Percentiles rank a stretch among this genome's conserved stretches.
Evolutionary conservation across 108 stramenopile genomes (phyloP).

Genomic region (Stephanodiscus triporus): DNA sequence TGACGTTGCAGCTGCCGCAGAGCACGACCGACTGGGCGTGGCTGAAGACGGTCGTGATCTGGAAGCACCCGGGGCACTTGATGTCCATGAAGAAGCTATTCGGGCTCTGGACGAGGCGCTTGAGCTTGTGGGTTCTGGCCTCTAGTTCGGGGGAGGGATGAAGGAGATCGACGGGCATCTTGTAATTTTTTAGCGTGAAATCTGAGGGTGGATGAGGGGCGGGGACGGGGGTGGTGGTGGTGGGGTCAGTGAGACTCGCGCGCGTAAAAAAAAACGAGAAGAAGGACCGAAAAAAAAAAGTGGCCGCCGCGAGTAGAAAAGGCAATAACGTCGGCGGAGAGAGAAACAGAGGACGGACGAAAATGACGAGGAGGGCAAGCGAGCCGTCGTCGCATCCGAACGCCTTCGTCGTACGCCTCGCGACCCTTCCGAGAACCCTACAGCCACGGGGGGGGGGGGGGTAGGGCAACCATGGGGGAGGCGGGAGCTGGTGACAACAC

Average conservation of each 20-base stretch:
- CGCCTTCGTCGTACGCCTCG: too few relatives aligned
- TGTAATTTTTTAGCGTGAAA: slow-evolving; percentile 45
- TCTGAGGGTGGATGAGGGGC: slow-evolving; percentile 95
- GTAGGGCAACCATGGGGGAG: too few relatives aligned
- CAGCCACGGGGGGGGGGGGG: too few relatives aligned
- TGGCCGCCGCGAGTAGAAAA: too few relatives aligned
- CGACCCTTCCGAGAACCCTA: too few relatives aligned
- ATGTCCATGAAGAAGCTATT: slow-evolving; percentile 99
- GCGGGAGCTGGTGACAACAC: too few relatives aligned
- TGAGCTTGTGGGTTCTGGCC: slow-evolving; percentile 98
- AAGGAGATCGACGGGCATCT: slow-evolving; percentile 97
- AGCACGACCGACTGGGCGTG: slow-evolving; percentile 97
- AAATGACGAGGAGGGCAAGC: too few relatives aligned
- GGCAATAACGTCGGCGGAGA: too few relatives aligned
- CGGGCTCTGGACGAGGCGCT: slow-evolving; percentile 99
- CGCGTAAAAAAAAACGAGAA: not conserved
- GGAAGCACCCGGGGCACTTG: slow-evolving; percentile 99
- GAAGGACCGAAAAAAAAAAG: too few relatives aligned
- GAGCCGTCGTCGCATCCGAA: too few relatives aligned
- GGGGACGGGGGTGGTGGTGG: too few relatives aligned
- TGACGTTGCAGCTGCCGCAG: slow-evolving; percentile 96
- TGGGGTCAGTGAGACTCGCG: slow-evolving; percentile 13
- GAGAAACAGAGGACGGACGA: not conserved
- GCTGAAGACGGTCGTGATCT: slow-evolving; percentile 95
- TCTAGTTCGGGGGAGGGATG: slow-evolving; percentile 92